Evolutionary conservation across 768 basidiomycete species (phyloP), one percentile per base, ranked within the genome.

Genomic region (Lentinula sp.): DNA sequence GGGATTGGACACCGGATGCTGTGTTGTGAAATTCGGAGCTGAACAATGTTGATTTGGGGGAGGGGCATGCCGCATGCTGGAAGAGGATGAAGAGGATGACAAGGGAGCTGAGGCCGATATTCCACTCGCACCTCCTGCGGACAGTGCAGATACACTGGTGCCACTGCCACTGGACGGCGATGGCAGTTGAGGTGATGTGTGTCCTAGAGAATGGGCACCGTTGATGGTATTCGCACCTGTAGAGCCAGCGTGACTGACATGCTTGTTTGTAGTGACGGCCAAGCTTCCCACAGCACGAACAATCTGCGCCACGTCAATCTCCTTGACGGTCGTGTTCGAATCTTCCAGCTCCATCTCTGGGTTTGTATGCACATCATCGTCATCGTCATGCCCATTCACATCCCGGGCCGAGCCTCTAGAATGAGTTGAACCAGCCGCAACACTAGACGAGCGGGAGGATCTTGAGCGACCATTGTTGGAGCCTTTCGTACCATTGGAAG

Each of bases 111-210:
- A 37, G 7, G 18, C 46, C 20, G 57, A 49, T 2, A 49, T 18
- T 36, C 57, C 57, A 43, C 56, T 39, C 33, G 52, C 45, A 20
- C 56, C 56, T 15, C 56, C 35, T 6, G 52, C 45, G 13, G 56
- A 57, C 9, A 37, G 43, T 18, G 42, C 39, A 2, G 57, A 59
- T 5, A 36, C 46, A 37, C 57, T 59, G n/a, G 33, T 49, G n/a
- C 57, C 46, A 59, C 45, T 48, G 3, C 57, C 57, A 33, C 57
- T 59, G 18, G 57, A 59, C 49, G 91, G 91, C 4, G 88, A 90
- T 13, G 90, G 88, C 33, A 91, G 69, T 67, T 91, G 88, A 3
- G 90, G 90, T 15, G 90, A 91, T 0, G 79, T 83, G 41, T 81
- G 81, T 6, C 79, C 84, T 62, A 77, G 67, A 8, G 57, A 59